Evolutionary conservation across 73 alveolate species (phyloP), one percentile per base, ranked within the genome.

Genomic region (Paramecium octaurelia): DNA sequence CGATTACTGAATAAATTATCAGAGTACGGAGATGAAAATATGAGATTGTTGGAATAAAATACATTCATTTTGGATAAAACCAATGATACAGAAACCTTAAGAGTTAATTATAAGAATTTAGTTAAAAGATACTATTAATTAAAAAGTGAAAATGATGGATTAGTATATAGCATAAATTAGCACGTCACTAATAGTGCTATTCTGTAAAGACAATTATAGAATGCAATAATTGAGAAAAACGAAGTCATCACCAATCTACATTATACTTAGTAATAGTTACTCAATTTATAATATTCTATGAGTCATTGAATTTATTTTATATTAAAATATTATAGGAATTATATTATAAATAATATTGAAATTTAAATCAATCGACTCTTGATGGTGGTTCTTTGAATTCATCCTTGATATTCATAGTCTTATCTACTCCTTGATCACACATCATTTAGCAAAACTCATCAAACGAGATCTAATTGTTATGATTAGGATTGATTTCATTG

Each of bases 401-500:
- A 73, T 73, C 87, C 40, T 40, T 73, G 40, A 73, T 73, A 29
- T 73, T 21, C 54, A 73, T 73, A 12, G 59, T 73, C 27, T 73
- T 29, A 29, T 73, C 87, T 4, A 87, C 35, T 59, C 85, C 93
- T 87, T 87, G 40, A 42, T 77, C 88, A 64, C 59, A 40, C 93
- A 87, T 87, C 57, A 87, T 43, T 38, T 58, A 60, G 20, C 85
- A 64, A 73, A 92, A 92, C 50, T 92, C 96, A 42, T 92, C 96
- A 36, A 92, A 75, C 21, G 86, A 76, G 31, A 92, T 85, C 35
- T 84, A 64, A 14, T 93, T 93, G 68, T 92, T 94, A 58, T 92
- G 68, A 59, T 92, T 86, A 21, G 88, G 91, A 21, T 92, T 94
- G 6, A 85, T 93, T 92, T 92, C 96, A 57, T 84, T 64, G 27